These are phyloP conservation scores for Phlebiopsis gigantea DNA, from an alignment of 768 basidiomycete genomes.

Conservation along the genomic window DNA sequence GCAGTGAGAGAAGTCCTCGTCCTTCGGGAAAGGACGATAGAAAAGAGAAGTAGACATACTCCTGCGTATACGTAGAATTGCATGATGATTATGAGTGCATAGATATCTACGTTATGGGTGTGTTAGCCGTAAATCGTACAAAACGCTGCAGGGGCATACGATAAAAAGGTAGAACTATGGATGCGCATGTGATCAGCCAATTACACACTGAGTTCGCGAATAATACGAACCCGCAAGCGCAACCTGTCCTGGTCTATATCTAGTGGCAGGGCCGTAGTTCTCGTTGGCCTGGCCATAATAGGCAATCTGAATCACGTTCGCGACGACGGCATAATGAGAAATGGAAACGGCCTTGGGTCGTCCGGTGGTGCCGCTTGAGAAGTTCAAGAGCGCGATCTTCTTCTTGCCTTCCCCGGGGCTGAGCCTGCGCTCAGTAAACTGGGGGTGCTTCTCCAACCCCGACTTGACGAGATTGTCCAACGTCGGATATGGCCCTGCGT, in stretches of 20 bases:
- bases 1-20: neutral
- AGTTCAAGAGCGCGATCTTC: constrained; percentile 67
- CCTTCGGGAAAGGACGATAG: neutral
- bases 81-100: constrained; percentile 25
- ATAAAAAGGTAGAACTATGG: constrained; percentile 26
- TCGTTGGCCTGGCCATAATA: constrained; percentile 18
- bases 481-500: constrained; percentile 24
- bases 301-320: constrained; percentile 28
- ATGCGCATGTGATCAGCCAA: neutral
- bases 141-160: constrained; percentile 12
- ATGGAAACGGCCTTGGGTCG: constrained; percentile 55
- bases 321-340: constrained; percentile 31
- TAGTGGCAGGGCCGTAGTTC: constrained; percentile 27
- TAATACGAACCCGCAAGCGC: constrained; percentile 41
- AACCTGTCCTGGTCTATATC: constrained; percentile 50
- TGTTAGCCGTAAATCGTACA: neutral
- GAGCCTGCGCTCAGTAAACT: constrained; percentile 48
- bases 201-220: neutral
- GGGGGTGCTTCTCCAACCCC: constrained; percentile 35
- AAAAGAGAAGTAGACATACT: constrained; percentile 13
- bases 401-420: constrained; percentile 56
- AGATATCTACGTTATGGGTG: constrained; percentile 38
- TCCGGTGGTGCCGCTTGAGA: constrained; percentile 76
- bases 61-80: constrained; percentile 26
- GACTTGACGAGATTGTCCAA: constrained; percentile 44